Base-by-base conservation (phyloP, 345 rosid genomes). In the Linum tenue region DNA sequence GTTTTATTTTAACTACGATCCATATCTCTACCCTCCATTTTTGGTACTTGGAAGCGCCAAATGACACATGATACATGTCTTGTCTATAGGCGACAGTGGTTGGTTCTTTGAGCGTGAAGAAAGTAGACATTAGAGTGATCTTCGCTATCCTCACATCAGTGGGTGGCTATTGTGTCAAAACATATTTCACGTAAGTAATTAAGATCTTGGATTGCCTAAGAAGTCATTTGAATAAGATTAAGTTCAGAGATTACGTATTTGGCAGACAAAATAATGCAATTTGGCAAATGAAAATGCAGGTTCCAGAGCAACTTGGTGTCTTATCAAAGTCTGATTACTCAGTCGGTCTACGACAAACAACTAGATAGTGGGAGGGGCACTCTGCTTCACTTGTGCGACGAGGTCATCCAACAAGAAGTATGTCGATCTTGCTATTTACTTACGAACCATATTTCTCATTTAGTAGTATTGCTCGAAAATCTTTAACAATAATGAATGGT, bases 361-460 rank as follows among this genome's bases (percentile, higher is more conserved):
- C 75, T 91, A 37, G 96, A 91, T 64, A 88, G 94, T 70, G 97
- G 94, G 74, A 84, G 75, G 75, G 92, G 96, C n/a, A 86, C 94
- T 60, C 88, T 88, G 69, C 91, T 91, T 69, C 96, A 88, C 77
- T 71, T 86, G 63, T 91, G 94, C 57, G 97, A 91, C 17, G 88
- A 88, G 41, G 89, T 22, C 55, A 55, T 60, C 36, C 72, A 73
- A 55, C 69, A 69, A 44, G 64, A 63, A 64, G 73, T 69, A 14
- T 51, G 73, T 62, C 62, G 4, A 22, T 59, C 9, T 35, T 17
- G 31, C 39, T 31, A 22, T 3, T 6, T 7, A 7, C 62, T 10
- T 10, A 36, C 53, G 31, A 48, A 10, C 11, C 53, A 48, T 48
- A 12, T 48, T 48, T 15, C 1, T 48, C 14, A 3, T 10, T 48